phyloP scores from a whole-genome alignment of 2,329 filamentous ascomycete species.

The Aspergillus oerlinghausenensis region DNA sequence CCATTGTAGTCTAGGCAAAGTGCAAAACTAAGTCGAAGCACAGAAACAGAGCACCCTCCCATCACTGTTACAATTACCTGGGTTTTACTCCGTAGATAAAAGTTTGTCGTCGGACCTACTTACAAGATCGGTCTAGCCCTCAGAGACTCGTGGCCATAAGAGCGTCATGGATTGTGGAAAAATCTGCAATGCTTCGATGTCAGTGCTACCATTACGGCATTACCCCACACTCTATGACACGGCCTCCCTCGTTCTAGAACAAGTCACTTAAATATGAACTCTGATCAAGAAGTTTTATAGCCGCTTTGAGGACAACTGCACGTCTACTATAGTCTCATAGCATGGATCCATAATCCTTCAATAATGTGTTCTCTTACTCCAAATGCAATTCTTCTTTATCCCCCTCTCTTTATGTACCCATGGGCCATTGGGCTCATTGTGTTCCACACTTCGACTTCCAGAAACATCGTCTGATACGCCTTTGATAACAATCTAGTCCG shows the following conservation, averaged over 20 bases:
- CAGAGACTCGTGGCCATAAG: neutral
- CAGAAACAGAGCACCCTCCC: too few relatives aligned
- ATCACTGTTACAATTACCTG: neutral
- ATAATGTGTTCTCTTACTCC: too few relatives aligned
- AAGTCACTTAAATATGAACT: neutral
- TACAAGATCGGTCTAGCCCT: neutral
- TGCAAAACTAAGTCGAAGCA: neutral
- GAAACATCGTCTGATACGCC: neutral
- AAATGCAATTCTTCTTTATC: neutral
- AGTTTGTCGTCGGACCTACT: neutral
- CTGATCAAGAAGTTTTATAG: neutral
- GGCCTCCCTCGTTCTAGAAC: neutral
- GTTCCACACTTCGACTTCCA: neutral
- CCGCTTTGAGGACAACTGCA: too few relatives aligned
- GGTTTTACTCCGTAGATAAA: neutral
- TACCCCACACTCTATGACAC: neutral
- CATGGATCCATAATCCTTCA: too few relatives aligned
- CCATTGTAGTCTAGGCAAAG: neutral
- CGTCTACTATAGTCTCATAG: too few relatives aligned
- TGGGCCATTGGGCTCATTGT: neutral
- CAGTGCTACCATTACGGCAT: neutral
- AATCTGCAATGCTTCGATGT: neutral
- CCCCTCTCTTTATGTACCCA: too few relatives aligned
- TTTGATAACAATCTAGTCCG: neutral
- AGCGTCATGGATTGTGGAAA: neutral